phyloP scores from a whole-genome alignment of 305 asterid species.

The Fraxinus paxiana region DNA sequence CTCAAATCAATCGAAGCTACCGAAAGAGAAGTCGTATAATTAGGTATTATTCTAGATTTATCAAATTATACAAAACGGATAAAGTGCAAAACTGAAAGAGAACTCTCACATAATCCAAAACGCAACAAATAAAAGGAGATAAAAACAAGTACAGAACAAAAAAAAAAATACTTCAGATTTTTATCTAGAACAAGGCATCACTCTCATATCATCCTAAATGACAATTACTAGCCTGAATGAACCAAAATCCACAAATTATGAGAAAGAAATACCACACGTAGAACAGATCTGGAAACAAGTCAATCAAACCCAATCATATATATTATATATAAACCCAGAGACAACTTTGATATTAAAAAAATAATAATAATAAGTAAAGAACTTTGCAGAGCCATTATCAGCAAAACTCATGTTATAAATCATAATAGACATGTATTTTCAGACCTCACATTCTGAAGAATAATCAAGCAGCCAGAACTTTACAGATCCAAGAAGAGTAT shows the following conservation, averaged over 20 bases:
- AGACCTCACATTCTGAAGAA: constrained; percentile 18
- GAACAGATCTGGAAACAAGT: constrained; percentile 40
- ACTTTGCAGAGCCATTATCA: constrained; percentile 11
- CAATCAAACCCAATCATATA: constrained; percentile 21
- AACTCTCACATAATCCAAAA: neutral
- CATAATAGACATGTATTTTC: constrained; percentile 16
- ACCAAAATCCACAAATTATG: neutral
- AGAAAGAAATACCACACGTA: neutral
- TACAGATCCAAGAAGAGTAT: constrained; percentile 37
- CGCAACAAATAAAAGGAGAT: neutral
- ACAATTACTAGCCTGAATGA: neutral
- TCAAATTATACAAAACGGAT: neutral
- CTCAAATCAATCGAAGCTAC: neutral
- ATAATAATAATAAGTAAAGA: neutral
- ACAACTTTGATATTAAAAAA: neutral
- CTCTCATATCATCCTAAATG: neutral
- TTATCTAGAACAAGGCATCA: neutral
- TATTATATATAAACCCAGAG: neutral
- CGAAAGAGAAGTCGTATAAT: neutral
- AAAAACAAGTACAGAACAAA: neutral
- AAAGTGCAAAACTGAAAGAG: neutral
- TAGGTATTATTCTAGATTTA: neutral
- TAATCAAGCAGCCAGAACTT: neutral
- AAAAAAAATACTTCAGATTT: neutral
- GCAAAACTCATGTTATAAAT: constrained; percentile 7